phyloP scores from a whole-genome alignment of 805 yeast species.

The Candida hispaniensis region DNA sequence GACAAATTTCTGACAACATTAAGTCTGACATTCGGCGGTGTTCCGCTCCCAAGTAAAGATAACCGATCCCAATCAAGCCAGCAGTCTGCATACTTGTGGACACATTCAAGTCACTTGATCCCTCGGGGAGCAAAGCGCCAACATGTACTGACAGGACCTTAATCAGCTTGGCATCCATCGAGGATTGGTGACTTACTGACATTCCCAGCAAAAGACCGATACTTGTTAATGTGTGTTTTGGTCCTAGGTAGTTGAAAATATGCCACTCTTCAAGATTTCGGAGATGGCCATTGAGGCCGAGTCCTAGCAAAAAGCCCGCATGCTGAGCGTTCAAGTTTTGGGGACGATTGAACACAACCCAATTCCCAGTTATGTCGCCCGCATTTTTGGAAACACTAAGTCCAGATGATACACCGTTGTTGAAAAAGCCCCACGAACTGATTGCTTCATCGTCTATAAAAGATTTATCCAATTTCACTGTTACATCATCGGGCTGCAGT shows the following conservation, averaged over 20 bases:
- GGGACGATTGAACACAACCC: constrained; percentile 86
- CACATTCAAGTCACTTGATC: constrained; percentile 83
- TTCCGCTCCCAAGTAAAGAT: constrained; percentile 64
- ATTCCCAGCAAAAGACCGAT: constrained; percentile 83
- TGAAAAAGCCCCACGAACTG: constrained; percentile 79
- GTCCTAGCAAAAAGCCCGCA: constrained; percentile 88
- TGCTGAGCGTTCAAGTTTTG: constrained; percentile 65
- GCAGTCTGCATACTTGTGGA: constrained; percentile 78
- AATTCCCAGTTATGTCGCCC: constrained; percentile 68
- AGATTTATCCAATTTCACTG: constrained; percentile 48
- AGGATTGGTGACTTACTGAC: constrained; percentile 77
- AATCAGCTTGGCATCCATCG: constrained; percentile 77
- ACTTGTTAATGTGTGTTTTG: constrained; percentile 74
- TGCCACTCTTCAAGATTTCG: constrained; percentile 88
- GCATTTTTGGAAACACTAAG: constrained; percentile 59
- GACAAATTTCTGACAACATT: constrained; percentile 50
- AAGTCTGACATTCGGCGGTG: constrained; percentile 82
- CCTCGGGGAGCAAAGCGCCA: constrained; percentile 79
- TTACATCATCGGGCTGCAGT: constrained; percentile 56
- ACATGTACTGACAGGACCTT: constrained; percentile 90
- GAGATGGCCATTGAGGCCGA: constrained; percentile 86
- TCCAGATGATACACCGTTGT: constrained; percentile 85
- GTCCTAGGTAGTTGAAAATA: constrained; percentile 82
- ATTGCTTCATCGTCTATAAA: constrained; percentile 26
- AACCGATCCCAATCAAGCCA: constrained; percentile 81